Evolutionary conservation across 192 early-diverging fungal genomes (phyloP), one percentile per base, ranked within the genome.

Genomic region (Phycomyces nitens): DNA sequence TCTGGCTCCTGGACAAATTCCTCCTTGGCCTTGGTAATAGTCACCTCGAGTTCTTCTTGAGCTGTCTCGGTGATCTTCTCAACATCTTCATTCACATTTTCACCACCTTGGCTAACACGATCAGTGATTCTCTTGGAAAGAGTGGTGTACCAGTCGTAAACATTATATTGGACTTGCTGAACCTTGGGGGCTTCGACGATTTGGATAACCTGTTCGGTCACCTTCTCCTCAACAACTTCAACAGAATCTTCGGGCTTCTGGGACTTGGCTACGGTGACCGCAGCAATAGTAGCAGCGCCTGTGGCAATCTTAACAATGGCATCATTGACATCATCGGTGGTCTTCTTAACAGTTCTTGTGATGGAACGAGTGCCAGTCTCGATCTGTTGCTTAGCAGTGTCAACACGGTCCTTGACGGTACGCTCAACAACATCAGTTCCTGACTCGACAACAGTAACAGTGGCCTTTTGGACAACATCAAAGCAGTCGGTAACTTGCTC

Each of bases 201-300:
- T 26, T 23, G 24, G 18, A 20, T 23, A 55, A 53, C 40, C 68
- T 60, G 61, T 26, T 27, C 26, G 21, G 52, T 51, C 52, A 63
- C 52, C 60, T 62, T 57, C 6, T 8, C 49, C 52, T 52, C 24
- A 8, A 62, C 58, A 42, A 43, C 47, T 9, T 47, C 38, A 21
- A 56, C 49, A 51, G 38, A 42, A 56, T 16, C 12, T 24, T 64
- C 41, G 5, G 44, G 22, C 9, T 52, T 41, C 23, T 62, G 47
- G 16, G 52, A 44, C 39, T 27, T 50, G 52, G 50, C 20, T 14
- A 43, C 44, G 21, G 60, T 29, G 6, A 49, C 52, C 24, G 66
- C 66, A 53, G 65, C 65, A 18, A 44, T 40, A 23, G 44, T 40
- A 21, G 59, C 66, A 53, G 53, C 38, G 20, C 60, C 60, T 51